Conservation (phyloP, 768 basidiomycete species). For the Amanita rubescens region DNA sequence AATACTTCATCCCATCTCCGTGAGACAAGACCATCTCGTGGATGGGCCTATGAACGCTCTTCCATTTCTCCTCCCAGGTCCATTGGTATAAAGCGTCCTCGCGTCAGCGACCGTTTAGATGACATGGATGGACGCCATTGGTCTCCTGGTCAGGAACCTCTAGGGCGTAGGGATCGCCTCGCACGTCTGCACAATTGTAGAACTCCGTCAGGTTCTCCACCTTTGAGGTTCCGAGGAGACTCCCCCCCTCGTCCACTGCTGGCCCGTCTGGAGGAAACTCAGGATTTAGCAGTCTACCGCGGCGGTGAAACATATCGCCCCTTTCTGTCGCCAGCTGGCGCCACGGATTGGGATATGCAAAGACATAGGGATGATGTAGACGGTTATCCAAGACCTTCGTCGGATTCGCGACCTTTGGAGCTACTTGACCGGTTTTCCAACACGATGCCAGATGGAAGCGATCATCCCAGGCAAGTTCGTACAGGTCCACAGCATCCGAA, state of each 20-base stretch:
- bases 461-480: too few relatives aligned
- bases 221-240: neutral
- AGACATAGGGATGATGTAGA: neutral
- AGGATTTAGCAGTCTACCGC: neutral
- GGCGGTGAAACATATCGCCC: neutral
- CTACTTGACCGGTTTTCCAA: neutral
- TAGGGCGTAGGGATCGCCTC: neutral
- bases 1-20: neutral
- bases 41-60: neutral
- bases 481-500: neutral
- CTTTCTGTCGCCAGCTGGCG: neutral
- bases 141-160: neutral
- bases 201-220: neutral
- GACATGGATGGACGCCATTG: neutral
- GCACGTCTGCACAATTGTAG: neutral
- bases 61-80: neutral
- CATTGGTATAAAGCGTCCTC: neutral
- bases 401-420: neutral
- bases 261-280: neutral
- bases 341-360: neutral
- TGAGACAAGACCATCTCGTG: conserved; percentile 2
- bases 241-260: neutral
- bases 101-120: neutral
- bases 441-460: neutral
- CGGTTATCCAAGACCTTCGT: neutral